Base-by-base conservation (phyloP, 371 early-diverging fungal species). In the Rhizomucor miehei region DNA sequence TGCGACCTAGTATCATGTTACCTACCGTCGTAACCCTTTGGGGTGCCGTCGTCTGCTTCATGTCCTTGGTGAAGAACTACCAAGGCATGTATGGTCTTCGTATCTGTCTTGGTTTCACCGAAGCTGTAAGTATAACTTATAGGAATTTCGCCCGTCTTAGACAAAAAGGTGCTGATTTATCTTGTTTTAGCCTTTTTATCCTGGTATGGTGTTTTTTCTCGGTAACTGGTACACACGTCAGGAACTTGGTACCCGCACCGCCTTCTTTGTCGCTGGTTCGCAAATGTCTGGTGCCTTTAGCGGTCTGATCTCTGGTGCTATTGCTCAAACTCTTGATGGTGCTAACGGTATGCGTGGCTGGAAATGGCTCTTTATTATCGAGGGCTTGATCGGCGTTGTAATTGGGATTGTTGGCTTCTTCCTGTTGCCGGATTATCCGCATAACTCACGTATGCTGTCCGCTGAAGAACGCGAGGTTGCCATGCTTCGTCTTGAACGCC, bases 211-310 rank as follows among this genome's bases (percentile, higher is more conserved):
- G 9, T 88, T 77, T 48, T 80, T 86, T 60, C 70, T 91, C 34
- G 86, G 90, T 19, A 77, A 79, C 47, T 93, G 91, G 86, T 93
- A 92, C 56, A 80, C 80, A 17, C 77, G 83, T n/a, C 62, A 77
- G 25, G 94, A 94, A 60, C 74, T 82, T 36, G 86, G 88, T n/a
- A 69, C 75, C 43, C 85, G 92, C 47, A 80, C 86, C 2, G 86
- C 85, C 12, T 52, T 85, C 44, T 90, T 89, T 60, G 87, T 79
- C 51, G 64, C 80, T 40, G 82, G 82, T 14, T 67, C 81, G 34
- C 72, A 81, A 44, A 84, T 44, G 78, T 47, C 45, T 25, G 57
- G 60, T 38, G 64, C 64, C 4, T 59, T 64, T 38, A 51, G 56
- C 39, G 64, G 64, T 41, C 19, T 71, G 8, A 73, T 70, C n/a